Percentiles rank a stretch among this genome's conserved stretches.
phyloP scores from a whole-genome alignment of 352 stramenopile species.

The Blastocystis sp. region DNA sequence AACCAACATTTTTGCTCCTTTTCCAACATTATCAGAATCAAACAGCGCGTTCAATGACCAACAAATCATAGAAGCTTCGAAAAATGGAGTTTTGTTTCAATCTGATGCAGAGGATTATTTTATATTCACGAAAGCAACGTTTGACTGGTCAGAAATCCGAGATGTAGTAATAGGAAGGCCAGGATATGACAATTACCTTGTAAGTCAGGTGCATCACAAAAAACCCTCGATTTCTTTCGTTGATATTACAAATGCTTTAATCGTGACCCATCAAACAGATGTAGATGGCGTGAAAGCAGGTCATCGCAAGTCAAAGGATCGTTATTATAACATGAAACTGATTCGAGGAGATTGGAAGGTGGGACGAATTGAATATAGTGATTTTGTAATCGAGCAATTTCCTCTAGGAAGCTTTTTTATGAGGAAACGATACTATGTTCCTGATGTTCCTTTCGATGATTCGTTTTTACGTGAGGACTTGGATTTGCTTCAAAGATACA shows the following conservation, averaged over 20 bases:
- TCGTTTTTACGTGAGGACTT: background rate
- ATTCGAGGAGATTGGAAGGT: background rate
- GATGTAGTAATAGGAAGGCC: constrained; percentile 17
- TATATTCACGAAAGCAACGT: constrained; percentile 4
- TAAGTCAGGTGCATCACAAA: background rate
- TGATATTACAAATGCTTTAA: constrained; percentile 29
- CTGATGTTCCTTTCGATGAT: background rate
- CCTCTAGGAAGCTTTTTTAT: background rate
- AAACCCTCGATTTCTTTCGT: background rate
- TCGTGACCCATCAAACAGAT: constrained; percentile 14
- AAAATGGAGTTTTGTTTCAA: background rate
- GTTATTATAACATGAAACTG: constrained; percentile 1
- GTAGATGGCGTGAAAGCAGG: background rate
- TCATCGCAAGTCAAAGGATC: background rate
- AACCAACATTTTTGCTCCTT: constrained; percentile 45
- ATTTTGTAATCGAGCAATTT: constrained; percentile 6
- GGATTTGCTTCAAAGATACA: background rate
- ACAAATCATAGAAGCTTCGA: background rate
- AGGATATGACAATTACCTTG: constrained; percentile 52
- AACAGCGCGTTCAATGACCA: background rate
- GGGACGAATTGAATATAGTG: background rate
- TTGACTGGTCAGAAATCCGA: background rate
- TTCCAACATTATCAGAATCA: background rate
- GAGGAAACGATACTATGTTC: background rate
- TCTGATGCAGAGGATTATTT: constrained; percentile 46